Evolutionary conservation across 2,329 filamentous ascomycete species (phyloP), one percentile per base, ranked within the genome.

Genomic region (Aspergillus nomiae): DNA sequence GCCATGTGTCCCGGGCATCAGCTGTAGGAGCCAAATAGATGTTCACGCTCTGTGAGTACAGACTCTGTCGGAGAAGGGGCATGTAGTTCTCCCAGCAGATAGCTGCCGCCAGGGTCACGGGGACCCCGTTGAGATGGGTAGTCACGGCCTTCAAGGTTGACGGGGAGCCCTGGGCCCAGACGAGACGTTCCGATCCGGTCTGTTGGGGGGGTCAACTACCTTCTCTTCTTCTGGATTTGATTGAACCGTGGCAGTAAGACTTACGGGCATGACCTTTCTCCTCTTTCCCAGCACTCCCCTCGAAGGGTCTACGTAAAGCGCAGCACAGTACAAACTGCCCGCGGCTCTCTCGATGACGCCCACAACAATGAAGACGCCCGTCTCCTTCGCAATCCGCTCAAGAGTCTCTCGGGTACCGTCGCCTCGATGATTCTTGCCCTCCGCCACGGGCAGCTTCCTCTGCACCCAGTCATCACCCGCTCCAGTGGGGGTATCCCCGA

Each of bases 81-180:
- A 97, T 97, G 80, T 94, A 96, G 77, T 92, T 97, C 77, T 98
- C 94, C 94, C 94, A 97, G 82, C 94, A 97, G 68, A 98, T 96
- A 4, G 93, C 94, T 3, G 91, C 89, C 0, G 90, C 94, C 63
- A 97, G 85, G 61, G 92, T 94, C 64, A 97, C 80, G 66, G 87
- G 88, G 2, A 93, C 86, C 56, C 92, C 92, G 64, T 90, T 89
- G 75, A 97, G 92, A 28, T 83, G 87, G 1, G 92, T 93, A 30
- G 87, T 90, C 1, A 97, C 87, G 4, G 93, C 94, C 65, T 87
- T 87, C 32, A 97, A 84, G 4, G 92, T 95, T 0, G 87, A 86
- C 0, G 94, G 87, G 2, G 89, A 90, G 46, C 93, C 94, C 75
- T 96, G 92, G 0, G 91, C 92, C 94, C 94, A 97, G 63, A 97